Conservation (phyloP, 2,329 filamentous ascomycete species). For the Alternaria infectoria region DNA sequence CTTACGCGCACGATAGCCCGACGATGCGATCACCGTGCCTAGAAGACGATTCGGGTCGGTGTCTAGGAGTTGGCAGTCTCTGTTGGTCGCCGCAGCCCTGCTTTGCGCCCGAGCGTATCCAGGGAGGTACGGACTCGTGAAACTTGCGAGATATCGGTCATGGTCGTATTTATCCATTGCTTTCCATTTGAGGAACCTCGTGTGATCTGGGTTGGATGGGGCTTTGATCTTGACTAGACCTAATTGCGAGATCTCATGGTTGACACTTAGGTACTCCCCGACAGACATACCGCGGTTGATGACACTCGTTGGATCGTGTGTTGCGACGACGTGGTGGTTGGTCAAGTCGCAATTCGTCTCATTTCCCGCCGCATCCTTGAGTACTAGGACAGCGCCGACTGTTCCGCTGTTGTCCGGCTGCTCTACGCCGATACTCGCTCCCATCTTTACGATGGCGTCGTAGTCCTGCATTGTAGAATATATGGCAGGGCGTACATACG, state of each 20-base stretch:
- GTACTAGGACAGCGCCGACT: background rate
- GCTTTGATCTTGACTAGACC: background rate
- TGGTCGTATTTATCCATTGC: too few species aligned
- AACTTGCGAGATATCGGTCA: too few species aligned
- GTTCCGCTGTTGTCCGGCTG: background rate
- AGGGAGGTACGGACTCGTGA: too few species aligned
- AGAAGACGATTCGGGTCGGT: background rate
- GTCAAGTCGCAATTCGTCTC: background rate
- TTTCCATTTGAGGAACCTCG: background rate
- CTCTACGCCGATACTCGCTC: background rate
- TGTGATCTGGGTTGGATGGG: background rate
- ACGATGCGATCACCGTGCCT: background rate
- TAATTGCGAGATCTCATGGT: background rate
- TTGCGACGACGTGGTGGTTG: background rate
- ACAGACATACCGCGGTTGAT: background rate
- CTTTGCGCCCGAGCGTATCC: too few species aligned
- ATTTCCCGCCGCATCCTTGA: background rate
- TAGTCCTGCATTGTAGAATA: background rate
- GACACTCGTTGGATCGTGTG: background rate
- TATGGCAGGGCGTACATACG: background rate
- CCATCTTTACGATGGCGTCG: background rate
- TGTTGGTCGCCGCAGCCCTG: background rate
- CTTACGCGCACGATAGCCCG: background rate
- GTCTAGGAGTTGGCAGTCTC: background rate
- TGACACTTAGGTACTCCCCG: background rate